These are phyloP conservation scores for Theobroma grandiflorum DNA, from an alignment of 441 rosid species.

Conservation along the genomic window DNA sequence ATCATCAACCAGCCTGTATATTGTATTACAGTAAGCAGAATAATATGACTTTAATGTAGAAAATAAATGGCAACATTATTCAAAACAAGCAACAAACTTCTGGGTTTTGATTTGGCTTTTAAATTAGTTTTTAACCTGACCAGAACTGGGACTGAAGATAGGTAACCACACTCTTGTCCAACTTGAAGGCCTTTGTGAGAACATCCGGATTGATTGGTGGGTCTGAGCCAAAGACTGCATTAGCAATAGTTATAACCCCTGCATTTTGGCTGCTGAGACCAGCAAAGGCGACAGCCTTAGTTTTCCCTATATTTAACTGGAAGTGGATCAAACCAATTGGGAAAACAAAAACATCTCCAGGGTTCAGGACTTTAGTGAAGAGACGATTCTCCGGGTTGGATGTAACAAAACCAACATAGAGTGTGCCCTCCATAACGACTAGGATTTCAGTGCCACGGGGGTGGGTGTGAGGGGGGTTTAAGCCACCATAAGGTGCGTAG, in stretches of 20 bases:
- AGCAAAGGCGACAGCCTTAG: not conserved
- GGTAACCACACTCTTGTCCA: too few relatives aligned
- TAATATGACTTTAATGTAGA: not conserved
- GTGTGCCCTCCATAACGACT: too few relatives aligned
- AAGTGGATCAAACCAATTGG: not conserved
- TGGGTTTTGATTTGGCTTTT: not conserved
- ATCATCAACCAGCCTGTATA: not conserved
- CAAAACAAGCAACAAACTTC: not conserved
- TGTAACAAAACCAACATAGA: not conserved
- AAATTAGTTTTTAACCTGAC: not conserved
- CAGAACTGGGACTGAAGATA: too few relatives aligned
- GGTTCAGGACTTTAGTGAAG: not conserved
- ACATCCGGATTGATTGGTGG: not conserved
- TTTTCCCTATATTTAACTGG: not conserved
- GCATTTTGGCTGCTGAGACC: not conserved
- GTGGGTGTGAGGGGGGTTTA: not conserved
- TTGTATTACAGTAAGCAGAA: not conserved
- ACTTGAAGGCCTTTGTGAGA: not conserved
- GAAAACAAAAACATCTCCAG: not conserved
- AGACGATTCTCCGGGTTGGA: not conserved
- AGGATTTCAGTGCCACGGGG: too few relatives aligned
- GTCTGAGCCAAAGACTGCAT: not conserved
- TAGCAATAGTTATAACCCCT: not conserved
- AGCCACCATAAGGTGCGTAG: conserved; percentile 39
- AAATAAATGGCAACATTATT: not conserved